A percentile compares a stretch with the other conserved stretches of the same genome.
These are phyloP conservation scores for Mortierella alpina DNA, from an alignment of 192 early-diverging fungal species.

Conservation along the genomic window DNA sequence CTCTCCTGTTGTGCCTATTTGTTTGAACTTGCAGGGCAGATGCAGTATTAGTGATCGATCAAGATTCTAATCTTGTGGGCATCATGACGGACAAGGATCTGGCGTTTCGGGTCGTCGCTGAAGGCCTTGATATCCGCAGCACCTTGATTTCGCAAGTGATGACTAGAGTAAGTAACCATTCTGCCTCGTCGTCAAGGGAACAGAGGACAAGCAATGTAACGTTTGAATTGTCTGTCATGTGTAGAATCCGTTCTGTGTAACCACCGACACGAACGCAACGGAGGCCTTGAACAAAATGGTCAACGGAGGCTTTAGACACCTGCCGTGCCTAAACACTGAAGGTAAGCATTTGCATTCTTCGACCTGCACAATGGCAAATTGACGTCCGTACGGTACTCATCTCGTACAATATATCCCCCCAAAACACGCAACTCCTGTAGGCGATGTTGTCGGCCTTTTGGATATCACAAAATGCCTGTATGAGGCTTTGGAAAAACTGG, in stretches of 20 bases:
- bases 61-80: conserved; percentile 64
- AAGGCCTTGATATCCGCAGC: conserved; percentile 67
- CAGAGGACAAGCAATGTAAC: no score
- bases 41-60: conserved; percentile 45
- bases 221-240: no score
- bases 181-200: not conserved
- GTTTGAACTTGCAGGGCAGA: conserved; percentile 24
- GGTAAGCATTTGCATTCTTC: conserved; percentile 4
- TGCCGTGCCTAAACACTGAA: conserved; percentile 55
- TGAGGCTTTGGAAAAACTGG: conserved; percentile 83
- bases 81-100: conserved; percentile 94
- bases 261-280: conserved; percentile 74
- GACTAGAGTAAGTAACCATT: conserved; percentile 60
- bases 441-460: conserved; percentile 81
- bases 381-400: not conserved
- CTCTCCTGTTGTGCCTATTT: not conserved
- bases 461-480: conserved; percentile 86
- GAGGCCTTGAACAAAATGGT: conserved; percentile 87
- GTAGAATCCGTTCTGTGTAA: conserved; percentile 83
- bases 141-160: conserved; percentile 79
- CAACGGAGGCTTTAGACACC: conserved; percentile 79
- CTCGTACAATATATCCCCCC: not conserved
- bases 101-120: conserved; percentile 86
- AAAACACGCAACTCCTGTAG: conserved; percentile 36
- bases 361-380: not conserved